Conservation (phyloP, 805 yeast genomes). For the Saccharomyces eubayanus region DNA sequence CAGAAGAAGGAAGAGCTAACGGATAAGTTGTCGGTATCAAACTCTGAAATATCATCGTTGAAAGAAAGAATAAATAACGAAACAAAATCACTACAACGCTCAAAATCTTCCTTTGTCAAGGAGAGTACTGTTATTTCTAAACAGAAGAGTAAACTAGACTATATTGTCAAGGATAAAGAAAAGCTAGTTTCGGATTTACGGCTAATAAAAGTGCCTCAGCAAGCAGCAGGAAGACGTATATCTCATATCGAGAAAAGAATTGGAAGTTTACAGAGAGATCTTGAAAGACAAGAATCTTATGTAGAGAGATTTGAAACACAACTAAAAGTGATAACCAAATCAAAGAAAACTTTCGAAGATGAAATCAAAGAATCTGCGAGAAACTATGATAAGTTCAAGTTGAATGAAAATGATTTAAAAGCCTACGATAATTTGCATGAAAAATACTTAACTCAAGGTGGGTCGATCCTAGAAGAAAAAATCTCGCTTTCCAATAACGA, state of each 20-base stretch:
- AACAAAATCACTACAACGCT: slow-evolving; percentile 32
- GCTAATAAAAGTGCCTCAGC: slow-evolving; percentile 54
- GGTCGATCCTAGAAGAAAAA: slow-evolving; percentile 46
- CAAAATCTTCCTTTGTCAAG: slow-evolving; percentile 40
- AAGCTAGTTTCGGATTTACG: slow-evolving; percentile 40
- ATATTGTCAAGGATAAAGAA: slow-evolving; percentile 37
- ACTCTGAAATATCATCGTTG: slow-evolving; percentile 26
- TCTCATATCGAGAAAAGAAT: slow-evolving; percentile 40
- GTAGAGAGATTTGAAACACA: slow-evolving; percentile 40
- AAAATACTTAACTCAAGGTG: slow-evolving; percentile 48
- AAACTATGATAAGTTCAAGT: slow-evolving; percentile 26
- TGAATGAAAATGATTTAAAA: slow-evolving; percentile 44
- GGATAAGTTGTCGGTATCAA: slow-evolving; percentile 21
- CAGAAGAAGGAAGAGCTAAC: slow-evolving; percentile 22
- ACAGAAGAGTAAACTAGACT: slow-evolving; percentile 32
- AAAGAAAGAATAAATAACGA: slow-evolving; percentile 31
- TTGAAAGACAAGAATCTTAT: slow-evolving; percentile 40
- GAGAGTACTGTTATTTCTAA: slow-evolving; percentile 38
- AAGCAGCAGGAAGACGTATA: slow-evolving; percentile 41
- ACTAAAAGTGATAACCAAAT: slow-evolving; percentile 37
- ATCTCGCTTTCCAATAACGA: slow-evolving; percentile 37
- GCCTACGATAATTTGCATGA: slow-evolving; percentile 55
- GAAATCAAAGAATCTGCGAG: slow-evolving; percentile 26
- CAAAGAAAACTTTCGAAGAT: slow-evolving; percentile 31
- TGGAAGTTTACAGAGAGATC: slow-evolving; percentile 43